Percentiles rank a stretch among this genome's conserved stretches.
phyloP scores from a whole-genome alignment of 1,139 yeast species.

The Taphrina wiesneri region DNA sequence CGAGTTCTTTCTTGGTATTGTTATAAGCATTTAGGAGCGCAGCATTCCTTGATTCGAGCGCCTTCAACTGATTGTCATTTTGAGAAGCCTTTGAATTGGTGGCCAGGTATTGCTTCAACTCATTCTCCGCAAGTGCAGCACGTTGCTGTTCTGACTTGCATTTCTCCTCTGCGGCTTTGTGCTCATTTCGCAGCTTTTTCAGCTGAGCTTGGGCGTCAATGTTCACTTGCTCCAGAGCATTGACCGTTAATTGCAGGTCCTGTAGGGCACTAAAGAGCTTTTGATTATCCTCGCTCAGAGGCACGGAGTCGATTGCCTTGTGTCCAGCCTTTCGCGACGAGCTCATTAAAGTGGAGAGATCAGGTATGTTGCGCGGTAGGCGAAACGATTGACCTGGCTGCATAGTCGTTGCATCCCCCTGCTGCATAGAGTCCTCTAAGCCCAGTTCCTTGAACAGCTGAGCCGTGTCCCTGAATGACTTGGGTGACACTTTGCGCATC shows the following conservation, averaged over 20 bases:
- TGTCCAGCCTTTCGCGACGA: constrained; percentile 33
- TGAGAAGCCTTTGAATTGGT: background rate
- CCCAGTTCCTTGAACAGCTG: constrained; percentile 34
- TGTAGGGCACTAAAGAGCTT: constrained; percentile 39
- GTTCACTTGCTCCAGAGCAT: constrained; percentile 38
- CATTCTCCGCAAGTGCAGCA: constrained; percentile 34
- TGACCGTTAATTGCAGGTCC: constrained; percentile 38
- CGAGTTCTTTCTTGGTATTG: constrained; percentile 15
- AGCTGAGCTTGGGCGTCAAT: constrained; percentile 29
- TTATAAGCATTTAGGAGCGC: background rate
- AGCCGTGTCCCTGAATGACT: constrained; percentile 34
- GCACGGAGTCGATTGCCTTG: constrained; percentile 37
- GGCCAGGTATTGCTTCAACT: constrained; percentile 35
- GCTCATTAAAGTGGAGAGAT: constrained; percentile 21
- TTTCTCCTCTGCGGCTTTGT: constrained; percentile 19
- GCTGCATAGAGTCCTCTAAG: constrained; percentile 20
- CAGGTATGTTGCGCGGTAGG: constrained; percentile 26
- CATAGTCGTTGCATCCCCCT: background rate
- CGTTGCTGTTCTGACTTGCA: constrained; percentile 35
- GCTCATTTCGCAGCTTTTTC: constrained; percentile 32
- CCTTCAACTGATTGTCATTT: background rate
- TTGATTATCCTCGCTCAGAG: constrained; percentile 40
- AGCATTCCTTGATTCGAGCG: constrained; percentile 13
- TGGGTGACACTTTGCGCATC: constrained; percentile 26
- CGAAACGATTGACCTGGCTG: constrained; percentile 18